A percentile compares a stretch with the other conserved stretches of the same genome.
Conservation (phyloP, 257 asterid species). For the Eucommia ulmoides region DNA sequence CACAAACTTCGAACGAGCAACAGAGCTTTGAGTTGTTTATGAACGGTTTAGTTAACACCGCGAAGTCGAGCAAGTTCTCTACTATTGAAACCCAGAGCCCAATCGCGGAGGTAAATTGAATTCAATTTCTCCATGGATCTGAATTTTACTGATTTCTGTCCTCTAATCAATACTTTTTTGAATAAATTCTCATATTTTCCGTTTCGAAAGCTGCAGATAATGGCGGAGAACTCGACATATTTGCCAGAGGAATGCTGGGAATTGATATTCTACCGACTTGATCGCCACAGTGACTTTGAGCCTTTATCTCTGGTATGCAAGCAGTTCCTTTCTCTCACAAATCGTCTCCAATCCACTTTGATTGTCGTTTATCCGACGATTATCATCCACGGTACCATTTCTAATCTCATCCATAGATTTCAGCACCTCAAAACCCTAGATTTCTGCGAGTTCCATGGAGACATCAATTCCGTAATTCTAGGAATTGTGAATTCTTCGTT, state of each 20-base stretch:
- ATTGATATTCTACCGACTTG: slow-evolving; percentile 7
- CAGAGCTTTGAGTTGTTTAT: too few relatives aligned
- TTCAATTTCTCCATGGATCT: too few relatives aligned
- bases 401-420: slow-evolving; percentile 10
- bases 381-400: slow-evolving; percentile 4
- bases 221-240: not conserved
- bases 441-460: slow-evolving; percentile 4
- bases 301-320: slow-evolving; percentile 14
- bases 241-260: slow-evolving; percentile 18
- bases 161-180: too few relatives aligned
- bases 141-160: too few relatives aligned
- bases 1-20: too few relatives aligned
- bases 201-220: too few relatives aligned
- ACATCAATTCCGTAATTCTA: slow-evolving; percentile 2
- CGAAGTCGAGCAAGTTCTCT: too few relatives aligned
- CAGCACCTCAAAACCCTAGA: slow-evolving; percentile 9
- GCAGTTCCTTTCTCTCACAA: slow-evolving; percentile 11
- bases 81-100: too few relatives aligned
- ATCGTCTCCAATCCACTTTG: slow-evolving; percentile 6
- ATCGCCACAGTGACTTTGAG: slow-evolving; percentile 9
- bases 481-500: not conserved
- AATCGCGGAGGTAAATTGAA: too few relatives aligned
- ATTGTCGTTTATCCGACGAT: slow-evolving; percentile 1
- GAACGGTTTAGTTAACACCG: too few relatives aligned
- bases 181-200: too few relatives aligned